Evolutionary conservation across 2,329 filamentous ascomycete genomes (phyloP).

Genomic region (Aspergillus glaucus): DNA sequence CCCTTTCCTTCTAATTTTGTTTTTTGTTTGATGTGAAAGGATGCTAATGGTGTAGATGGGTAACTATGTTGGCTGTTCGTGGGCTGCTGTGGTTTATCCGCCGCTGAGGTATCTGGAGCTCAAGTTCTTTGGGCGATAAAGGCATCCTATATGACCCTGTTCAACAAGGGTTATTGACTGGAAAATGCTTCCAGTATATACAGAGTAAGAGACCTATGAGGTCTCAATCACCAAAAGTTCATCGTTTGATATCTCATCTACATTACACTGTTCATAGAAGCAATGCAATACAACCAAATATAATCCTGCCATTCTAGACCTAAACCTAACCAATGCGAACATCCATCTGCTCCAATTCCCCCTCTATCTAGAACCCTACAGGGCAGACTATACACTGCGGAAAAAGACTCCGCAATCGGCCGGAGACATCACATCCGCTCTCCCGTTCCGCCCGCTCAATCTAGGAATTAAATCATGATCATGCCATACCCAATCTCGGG

Average conservation of each 20-base stretch:
- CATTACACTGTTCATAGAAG: too few relatives aligned
- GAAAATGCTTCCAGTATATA: neutral
- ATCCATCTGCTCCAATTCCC: too few relatives aligned
- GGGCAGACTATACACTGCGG: neutral
- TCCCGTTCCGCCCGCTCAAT: neutral
- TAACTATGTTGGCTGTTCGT: slow-evolving; percentile 55
- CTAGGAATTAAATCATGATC: neutral
- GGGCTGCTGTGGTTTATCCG: slow-evolving; percentile 53
- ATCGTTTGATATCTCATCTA: neutral
- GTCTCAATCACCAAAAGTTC: neutral
- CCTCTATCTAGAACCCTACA: too few relatives aligned
- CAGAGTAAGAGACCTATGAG: neutral
- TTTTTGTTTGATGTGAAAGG: slow-evolving; percentile 2
- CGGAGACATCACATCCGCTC: neutral
- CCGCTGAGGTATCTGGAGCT: slow-evolving; percentile 49
- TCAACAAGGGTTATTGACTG: neutral
- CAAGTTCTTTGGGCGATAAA: slow-evolving; percentile 42
- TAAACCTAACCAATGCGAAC: too few relatives aligned
- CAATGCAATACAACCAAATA: too few relatives aligned
- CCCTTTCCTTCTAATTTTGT: neutral
- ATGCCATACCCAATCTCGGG: neutral
- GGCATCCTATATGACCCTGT: neutral
- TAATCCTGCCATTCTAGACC: too few relatives aligned
- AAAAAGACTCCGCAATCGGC: neutral
- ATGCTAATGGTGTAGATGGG: slow-evolving; percentile 41